Base-by-base conservation (phyloP, 2,329 filamentous ascomycete genomes). In the Colletotrichum sp. region DNA sequence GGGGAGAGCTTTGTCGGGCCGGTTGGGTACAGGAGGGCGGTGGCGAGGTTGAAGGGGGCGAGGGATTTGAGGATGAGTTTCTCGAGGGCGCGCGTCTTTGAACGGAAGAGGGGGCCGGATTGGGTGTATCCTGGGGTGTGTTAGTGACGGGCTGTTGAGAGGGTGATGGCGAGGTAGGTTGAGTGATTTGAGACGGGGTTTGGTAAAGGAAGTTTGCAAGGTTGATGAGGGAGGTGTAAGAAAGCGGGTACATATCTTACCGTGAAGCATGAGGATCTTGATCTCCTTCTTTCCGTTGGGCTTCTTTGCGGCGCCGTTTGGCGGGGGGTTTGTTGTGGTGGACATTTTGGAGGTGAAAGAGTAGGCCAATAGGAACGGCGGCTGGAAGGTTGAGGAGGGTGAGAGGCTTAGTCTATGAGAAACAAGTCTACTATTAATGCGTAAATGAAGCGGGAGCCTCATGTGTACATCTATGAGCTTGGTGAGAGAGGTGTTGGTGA, bases 81-180 rank as follows among this genome's bases (percentile, higher is more conserved):
- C 80, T 96, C 92, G 2, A 98, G 88, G 13, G 95, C 95, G 83
- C 95, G 94, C 61, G 95, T 97, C 87, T 98, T 98, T 84, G 93
- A 91, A 83, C 92, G 93, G 90, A 98, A 98, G 77, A 96, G 88
- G 6, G 93, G 85, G 6, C 96, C 96, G 32, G 95, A 97, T 88
- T 98, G 96, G 9, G 96, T 98, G 90, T 93, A 98, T 84, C 96
- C 94, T 93, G 72, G 72, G 13, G 22, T 39, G 48, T 61, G 62
- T 71, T 56, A 60, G 72, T 58, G 32, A 55, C 18, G 15, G 27
- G 39, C n/a, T 18, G 25, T 66, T 52, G 60, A 58, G 69, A 3
- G 5, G 12, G 8, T 6, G 60, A 2, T 61, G 30, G 28, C 30
- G 10, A 18, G 15, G 30, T 16, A 16, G 39, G 43, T 36, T 34